Percentiles rank a stretch among this genome's conserved stretches.
Conservation (phyloP, 768 basidiomycete species). For the Psilocybe cyanescens region DNA sequence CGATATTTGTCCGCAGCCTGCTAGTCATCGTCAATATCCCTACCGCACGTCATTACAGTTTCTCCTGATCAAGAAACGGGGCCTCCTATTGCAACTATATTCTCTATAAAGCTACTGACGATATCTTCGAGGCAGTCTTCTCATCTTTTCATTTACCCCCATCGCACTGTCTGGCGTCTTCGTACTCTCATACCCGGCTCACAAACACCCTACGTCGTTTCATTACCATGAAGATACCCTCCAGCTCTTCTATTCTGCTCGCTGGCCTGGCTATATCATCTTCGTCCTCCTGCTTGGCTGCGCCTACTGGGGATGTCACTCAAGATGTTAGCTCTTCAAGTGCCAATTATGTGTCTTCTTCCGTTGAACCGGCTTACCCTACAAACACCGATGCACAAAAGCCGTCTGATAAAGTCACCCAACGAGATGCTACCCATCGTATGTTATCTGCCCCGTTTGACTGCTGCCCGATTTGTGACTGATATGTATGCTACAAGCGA, state of each 20-base stretch:
- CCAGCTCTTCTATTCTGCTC: constrained; percentile 51
- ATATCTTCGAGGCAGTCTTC: not conserved
- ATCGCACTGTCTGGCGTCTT: not conserved
- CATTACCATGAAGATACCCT: constrained; percentile 46
- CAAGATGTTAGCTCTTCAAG: constrained; percentile 28
- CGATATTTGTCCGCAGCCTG: not conserved
- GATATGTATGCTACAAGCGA: not conserved
- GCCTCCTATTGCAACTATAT: not conserved
- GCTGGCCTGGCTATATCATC: constrained; percentile 54
- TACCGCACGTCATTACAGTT: constrained; percentile 3
- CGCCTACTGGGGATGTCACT: constrained; percentile 38
- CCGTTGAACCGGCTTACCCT: not conserved
- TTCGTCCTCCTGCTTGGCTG: constrained; percentile 49
- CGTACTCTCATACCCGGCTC: constrained; percentile 6
- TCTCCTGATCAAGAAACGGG: constrained; percentile 3
- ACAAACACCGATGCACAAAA: not conserved
- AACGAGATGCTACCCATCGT: not conserved
- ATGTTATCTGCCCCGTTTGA: not conserved
- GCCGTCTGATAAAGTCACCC: not conserved
- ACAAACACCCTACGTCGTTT: constrained; percentile 9
- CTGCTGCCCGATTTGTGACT: no score
- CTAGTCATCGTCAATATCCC: not conserved
- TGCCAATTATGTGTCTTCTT: constrained; percentile 17
- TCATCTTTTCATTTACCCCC: not conserved
- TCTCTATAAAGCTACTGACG: not conserved